Evolutionary conservation across 2,329 filamentous ascomycete species (phyloP).

Genomic region (Cladobotryum mycophilum): DNA sequence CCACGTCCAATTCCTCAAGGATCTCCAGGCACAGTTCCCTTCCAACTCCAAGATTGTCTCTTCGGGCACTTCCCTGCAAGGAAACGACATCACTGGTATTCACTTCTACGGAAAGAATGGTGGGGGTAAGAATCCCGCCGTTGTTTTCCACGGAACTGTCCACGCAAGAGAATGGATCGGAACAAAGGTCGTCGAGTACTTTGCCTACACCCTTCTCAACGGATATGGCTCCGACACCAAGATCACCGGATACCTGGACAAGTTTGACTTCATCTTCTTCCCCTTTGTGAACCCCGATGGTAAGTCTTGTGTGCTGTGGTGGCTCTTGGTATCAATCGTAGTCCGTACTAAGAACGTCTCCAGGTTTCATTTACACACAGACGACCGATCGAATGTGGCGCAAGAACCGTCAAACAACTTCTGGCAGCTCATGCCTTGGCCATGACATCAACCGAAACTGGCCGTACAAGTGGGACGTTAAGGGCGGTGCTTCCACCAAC

Average conservation of each 20-base stretch:
- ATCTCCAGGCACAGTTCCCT: slow-evolving; percentile 38
- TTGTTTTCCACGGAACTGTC: slow-evolving; percentile 52
- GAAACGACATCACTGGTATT: slow-evolving; percentile 54
- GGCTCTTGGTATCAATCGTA: neutral
- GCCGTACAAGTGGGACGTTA: slow-evolving; percentile 47
- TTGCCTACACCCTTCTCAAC: slow-evolving; percentile 42
- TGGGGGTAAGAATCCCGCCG: slow-evolving; percentile 41
- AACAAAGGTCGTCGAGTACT: slow-evolving; percentile 49
- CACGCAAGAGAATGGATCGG: slow-evolving; percentile 58
- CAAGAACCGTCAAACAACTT: slow-evolving; percentile 47
- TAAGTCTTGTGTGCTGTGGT: slow-evolving; percentile 18
- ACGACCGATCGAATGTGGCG: slow-evolving; percentile 54
- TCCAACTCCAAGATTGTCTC: slow-evolving; percentile 42
- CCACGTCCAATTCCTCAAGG: slow-evolving; percentile 41
- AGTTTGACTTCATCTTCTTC: slow-evolving; percentile 61
- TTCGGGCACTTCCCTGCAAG: slow-evolving; percentile 41
- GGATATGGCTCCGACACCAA: slow-evolving; percentile 35
- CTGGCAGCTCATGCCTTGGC: slow-evolving; percentile 39
- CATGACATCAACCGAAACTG: slow-evolving; percentile 57
- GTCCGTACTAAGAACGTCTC: neutral
- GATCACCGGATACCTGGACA: slow-evolving; percentile 45
- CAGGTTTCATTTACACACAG: slow-evolving; percentile 54
- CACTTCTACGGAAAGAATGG: slow-evolving; percentile 46
- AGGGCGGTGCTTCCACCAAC: slow-evolving; percentile 44
- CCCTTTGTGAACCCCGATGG: slow-evolving; percentile 58